Evolutionary conservation across 257 asterid genomes (phyloP).

Genomic region (Fraxinus cuspidata): DNA sequence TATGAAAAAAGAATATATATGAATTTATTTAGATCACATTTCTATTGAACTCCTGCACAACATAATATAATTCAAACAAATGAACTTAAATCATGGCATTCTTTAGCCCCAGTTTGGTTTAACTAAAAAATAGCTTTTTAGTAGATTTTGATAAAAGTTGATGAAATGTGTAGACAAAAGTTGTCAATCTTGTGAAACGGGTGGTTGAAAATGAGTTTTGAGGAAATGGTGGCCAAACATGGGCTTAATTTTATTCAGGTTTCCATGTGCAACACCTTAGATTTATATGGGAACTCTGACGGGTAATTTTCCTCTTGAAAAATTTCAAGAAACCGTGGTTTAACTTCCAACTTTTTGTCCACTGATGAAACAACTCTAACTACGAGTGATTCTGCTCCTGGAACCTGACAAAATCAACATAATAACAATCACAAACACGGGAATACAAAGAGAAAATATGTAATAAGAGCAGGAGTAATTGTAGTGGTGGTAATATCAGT

Average conservation of each 20-base stretch:
- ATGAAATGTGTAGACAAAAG: too few species aligned
- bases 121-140: too few species aligned
- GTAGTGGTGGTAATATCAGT: background rate
- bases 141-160: too few species aligned
- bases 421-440: slow-evolving; percentile 1
- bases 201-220: too few species aligned
- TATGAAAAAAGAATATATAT: too few species aligned
- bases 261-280: slow-evolving; percentile 59
- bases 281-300: slow-evolving; percentile 75
- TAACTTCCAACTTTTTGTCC: slow-evolving; percentile 95
- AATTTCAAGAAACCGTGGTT: slow-evolving; percentile 87
- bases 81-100: background rate
- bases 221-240: background rate
- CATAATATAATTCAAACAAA: background rate
- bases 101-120: too few species aligned
- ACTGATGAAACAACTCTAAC: slow-evolving; percentile 94
- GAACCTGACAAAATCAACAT: slow-evolving; percentile 56
- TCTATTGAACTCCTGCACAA: background rate
- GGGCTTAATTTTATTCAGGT: background rate
- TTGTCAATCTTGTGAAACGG: too few species aligned
- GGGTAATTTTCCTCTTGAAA: slow-evolving; percentile 91
- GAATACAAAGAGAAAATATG: background rate
- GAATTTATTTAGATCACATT: slow-evolving; percentile 8
- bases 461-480: background rate
- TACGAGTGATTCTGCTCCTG: slow-evolving; percentile 94